Conservation (phyloP, 805 yeast species). For the Saturnispora besseyi region DNA sequence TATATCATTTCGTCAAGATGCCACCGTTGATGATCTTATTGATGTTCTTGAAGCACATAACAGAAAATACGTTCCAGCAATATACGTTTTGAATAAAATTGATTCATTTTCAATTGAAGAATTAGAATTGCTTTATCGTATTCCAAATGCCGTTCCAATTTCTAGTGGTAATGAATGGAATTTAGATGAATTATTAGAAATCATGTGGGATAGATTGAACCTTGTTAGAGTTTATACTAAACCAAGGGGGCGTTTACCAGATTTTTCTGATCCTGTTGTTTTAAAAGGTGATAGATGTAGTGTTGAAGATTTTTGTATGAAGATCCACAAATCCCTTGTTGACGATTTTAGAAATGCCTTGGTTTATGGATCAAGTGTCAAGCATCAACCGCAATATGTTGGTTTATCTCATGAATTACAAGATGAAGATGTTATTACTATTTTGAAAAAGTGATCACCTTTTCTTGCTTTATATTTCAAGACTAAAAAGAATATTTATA, state of each 20-base stretch:
- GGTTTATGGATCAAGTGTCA: slow-evolving; percentile 89
- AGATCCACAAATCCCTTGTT: slow-evolving; percentile 89
- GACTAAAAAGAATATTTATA: background rate
- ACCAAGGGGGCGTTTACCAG: slow-evolving; percentile 92
- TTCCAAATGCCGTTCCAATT: slow-evolving; percentile 96
- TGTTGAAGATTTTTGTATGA: slow-evolving; percentile 93
- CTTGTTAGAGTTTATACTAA: slow-evolving; percentile 94
- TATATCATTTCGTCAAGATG: slow-evolving; percentile 93
- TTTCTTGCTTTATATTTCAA: too few relatives aligned
- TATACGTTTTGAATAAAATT: slow-evolving; percentile 90
- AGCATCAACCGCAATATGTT: slow-evolving; percentile 96
- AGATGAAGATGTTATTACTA: slow-evolving; percentile 97
- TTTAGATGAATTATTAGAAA: slow-evolving; percentile 83
- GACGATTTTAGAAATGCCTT: slow-evolving; percentile 90
- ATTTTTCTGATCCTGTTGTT: slow-evolving; percentile 91
- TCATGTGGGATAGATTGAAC: slow-evolving; percentile 90
- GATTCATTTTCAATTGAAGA: slow-evolving; percentile 94
- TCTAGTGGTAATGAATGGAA: slow-evolving; percentile 97
- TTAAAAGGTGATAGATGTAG: slow-evolving; percentile 72
- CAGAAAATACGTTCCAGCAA: slow-evolving; percentile 91
- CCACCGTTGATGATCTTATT: slow-evolving; percentile 92
- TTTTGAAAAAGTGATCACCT: slow-evolving; percentile 51
- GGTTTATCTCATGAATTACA: slow-evolving; percentile 76
- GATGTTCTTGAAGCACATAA: slow-evolving; percentile 87
- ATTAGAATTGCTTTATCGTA: slow-evolving; percentile 78